A percentile compares a stretch with the other conserved stretches of the same genome.
Conservation (phyloP, 164 flowering plant genomes). For the Annona squamosa region DNA sequence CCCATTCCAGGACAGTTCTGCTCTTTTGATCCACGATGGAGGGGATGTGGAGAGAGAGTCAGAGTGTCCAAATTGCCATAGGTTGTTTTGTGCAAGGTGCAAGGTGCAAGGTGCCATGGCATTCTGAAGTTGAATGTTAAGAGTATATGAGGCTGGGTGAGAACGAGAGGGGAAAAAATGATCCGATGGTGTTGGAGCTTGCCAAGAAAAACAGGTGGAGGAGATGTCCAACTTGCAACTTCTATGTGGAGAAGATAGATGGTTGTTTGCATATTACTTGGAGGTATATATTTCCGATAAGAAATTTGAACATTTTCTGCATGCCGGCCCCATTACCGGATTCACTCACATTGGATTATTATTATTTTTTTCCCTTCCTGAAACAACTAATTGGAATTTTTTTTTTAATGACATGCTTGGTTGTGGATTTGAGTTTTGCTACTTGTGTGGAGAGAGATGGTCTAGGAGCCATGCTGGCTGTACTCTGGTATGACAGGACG, state of each 20-base stretch:
- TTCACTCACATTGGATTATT: no score
- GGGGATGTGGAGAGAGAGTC: conserved; percentile 5
- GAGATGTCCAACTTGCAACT: conserved; percentile 40
- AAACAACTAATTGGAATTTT: no score
- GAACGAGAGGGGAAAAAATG: conserved; percentile 23
- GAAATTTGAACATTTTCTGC: background rate
- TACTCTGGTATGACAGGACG: background rate
- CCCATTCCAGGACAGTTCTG: conserved; percentile 18
- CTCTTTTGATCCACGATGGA: conserved; percentile 12
- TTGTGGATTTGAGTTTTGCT: conserved; percentile 17
- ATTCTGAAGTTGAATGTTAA: conserved; percentile 19
- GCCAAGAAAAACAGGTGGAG: conserved; percentile 37
- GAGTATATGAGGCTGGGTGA: conserved; percentile 20
- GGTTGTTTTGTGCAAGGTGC: conserved; percentile 40
- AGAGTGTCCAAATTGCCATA: conserved; percentile 34
- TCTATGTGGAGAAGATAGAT: conserved; percentile 32
- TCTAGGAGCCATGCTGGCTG: conserved; percentile 6
- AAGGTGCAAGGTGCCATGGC: conserved; percentile 35
- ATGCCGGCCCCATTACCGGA: background rate
- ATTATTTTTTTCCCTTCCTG: no score
- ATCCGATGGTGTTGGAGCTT: conserved; percentile 25
- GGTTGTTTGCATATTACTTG: conserved; percentile 44
- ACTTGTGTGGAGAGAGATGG: conserved; percentile 14
- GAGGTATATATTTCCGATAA: conserved; percentile 25
- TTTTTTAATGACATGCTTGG: background rate